Conservation (phyloP, 768 basidiomycete genomes). For the Lentinula raphanica region DNA sequence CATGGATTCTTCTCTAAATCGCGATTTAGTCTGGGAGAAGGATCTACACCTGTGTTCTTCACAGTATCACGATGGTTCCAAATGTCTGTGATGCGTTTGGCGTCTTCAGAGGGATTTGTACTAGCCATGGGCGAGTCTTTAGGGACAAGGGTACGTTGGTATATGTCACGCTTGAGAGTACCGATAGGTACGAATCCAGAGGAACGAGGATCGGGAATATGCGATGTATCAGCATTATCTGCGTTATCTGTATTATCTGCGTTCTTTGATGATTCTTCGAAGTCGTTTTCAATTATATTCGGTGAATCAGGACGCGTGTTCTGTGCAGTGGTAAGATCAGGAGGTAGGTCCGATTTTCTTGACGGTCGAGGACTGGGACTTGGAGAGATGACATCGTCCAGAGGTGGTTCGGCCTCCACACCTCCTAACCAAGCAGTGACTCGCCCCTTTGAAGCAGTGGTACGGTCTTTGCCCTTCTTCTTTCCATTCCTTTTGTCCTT, state of each 20-base stretch:
- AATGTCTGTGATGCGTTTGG: constrained; percentile 32
- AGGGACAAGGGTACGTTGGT: constrained; percentile 21
- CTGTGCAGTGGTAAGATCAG: not conserved
- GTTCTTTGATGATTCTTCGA: constrained; percentile 10
- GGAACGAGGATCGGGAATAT: constrained; percentile 64
- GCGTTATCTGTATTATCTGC: not conserved
- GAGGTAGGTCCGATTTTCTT: not conserved
- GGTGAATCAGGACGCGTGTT: not conserved
- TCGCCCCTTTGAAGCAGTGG: constrained; percentile 52
- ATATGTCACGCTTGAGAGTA: constrained; percentile 40
- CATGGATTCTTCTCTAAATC: constrained; percentile 12
- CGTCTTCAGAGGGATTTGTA: constrained; percentile 27
- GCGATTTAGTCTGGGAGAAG: not conserved
- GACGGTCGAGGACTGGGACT: constrained; percentile 15
- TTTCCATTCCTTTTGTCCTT: constrained; percentile 22
- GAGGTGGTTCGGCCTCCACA: constrained; percentile 55
- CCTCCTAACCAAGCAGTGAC: constrained; percentile 76
- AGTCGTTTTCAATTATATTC: constrained; percentile 6
- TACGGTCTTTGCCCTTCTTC: constrained; percentile 20
- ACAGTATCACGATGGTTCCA: constrained; percentile 29
- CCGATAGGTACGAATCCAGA: constrained; percentile 71
- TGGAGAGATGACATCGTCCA: constrained; percentile 37
- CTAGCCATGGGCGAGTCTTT: constrained; percentile 19
- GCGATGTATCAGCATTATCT: constrained; percentile 22
- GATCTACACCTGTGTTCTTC: not conserved